Evolutionary conservation across 768 basidiomycete species (phyloP), one percentile per base, ranked within the genome.

Genomic region (Lactarius vividus): DNA sequence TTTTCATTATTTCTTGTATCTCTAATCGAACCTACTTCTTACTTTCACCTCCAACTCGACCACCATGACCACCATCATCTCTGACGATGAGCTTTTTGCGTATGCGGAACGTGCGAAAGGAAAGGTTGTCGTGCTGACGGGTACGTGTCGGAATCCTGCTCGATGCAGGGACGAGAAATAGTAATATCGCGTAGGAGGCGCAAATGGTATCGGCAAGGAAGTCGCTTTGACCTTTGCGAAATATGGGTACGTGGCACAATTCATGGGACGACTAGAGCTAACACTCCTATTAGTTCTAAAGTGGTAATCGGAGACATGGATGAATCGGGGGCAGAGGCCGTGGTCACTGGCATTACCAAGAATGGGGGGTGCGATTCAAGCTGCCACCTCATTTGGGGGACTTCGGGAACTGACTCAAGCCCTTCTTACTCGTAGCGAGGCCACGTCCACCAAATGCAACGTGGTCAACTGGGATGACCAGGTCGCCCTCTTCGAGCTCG

Each of bases 401-500:
- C 4, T 20, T 28, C 35, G 28, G 49, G 23, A 28, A 7, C 28
- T 28, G 31, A n/a, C 1, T 26, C n/a, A 8, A 58, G 15, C 23
- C 26, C 20, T 42, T 57, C 18, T 37, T 23, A 31, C 7, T 15
- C 4, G 23, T 20, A 73, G 72, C 18, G 64, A 61, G 6, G 73
- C 71, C 2, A 35, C 35, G 16, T 62, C 44, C 10, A 49, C 37
- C 37, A 42, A 61, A 49, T 73, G 72, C 61, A 67, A 73, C 39
- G 73, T 73, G 1, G 62, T 68, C 15, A 65, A 37, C 16, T 73
- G 72, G 73, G 73, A 72, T 10, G 69, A 72, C 23, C 72, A 72
- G 46, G 71, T 77, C 13, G 61, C 70, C 15, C 71, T 78, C 15
- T 78, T 78, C 63, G 71, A 76, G 37, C 59, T 72, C 20, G 75